Base-by-base conservation (phyloP, 2,329 filamentous ascomycete genomes). In the Sporothrix dimorphospora region DNA sequence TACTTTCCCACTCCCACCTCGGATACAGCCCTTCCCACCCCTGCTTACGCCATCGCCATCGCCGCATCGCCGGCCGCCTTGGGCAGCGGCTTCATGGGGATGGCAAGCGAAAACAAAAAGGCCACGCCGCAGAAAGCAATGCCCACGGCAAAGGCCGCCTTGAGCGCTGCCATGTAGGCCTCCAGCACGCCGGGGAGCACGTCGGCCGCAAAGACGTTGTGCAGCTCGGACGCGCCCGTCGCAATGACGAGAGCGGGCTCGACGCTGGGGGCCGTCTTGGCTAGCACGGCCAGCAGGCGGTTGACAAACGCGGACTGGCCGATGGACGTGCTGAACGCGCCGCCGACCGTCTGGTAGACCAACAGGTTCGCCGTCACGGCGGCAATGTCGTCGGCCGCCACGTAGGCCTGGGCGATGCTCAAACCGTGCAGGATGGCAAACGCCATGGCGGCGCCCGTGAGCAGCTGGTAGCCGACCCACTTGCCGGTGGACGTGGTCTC, bases 271-370 rank as follows among this genome's bases (percentile, higher is more conserved):
- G 78, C 78, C 0, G 72, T 73, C 0, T 16, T 69, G 2, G 77
- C 73, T 2, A 80, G 68, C 1, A 66, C 70, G 6, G 73, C 65
- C n/a, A 79, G 72, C 12, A 72, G 61, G 12, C 27, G 45, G 61
- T 72, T 73, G 55, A 53, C 38, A 40, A 73, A 73, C n/a, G 70
- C 72, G 1, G 49, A 42, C 63, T 74, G 72, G 49, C 49, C 70
- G 2, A 69, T 69, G 27, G 71, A 63, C 2, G 57, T 51, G 45
- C 51, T 40, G 14, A 74, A 65, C 3, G 90, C 88, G 2, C 89
- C 90, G 51, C 90, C 89, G 1, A 92, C 82, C 0, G 85, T 84
- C 76, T 91, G 88, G 80, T 88, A 89, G 79, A 92, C 90, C 38
- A 81, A 71, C 24, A 84, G 77, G 74, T 80, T 80, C 0, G 82